Base-by-base conservation (phyloP, 352 stramenopile species). In the Blastocystis sp. region DNA sequence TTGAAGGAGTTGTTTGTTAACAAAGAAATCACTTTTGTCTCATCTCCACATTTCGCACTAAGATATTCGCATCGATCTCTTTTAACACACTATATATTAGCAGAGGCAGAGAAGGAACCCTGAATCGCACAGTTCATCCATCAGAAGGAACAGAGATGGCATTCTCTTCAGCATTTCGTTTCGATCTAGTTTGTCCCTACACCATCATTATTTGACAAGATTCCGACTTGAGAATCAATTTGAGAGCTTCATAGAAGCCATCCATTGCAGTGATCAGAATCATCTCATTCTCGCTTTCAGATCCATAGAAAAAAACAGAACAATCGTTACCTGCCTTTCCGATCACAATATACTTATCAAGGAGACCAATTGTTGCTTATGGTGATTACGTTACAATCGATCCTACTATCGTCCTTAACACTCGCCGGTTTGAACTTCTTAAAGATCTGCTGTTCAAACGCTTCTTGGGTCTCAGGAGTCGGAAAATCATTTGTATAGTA, bases 401-500 rank as follows among this genome's bases (percentile, higher is more conserved):
- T 7, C 53, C 53, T 84, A 64, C 54, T 84, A 2, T 84, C 73
- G 20, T 84, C 73, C 50, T 84, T 84, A 9, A 26, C 45, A 13
- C 41, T 69, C 0, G 26, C 43, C 3, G 73, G 73, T 37, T 69
- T 84, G 50, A 68, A 84, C 73, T 84, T 84, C 73, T 84, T 84
- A 53, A 84, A 84, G 45, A 84, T 68, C 39, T 84, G 29, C 73
- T 84, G 73, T 45, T 84, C 73, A 64, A 84, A 84, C 6, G 73
- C 73, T 34, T 34, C 34, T 54, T 84, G 73, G 39, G 50, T 34
- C 55, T 84, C 73, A 34, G 53, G 6, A 45, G 73, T 84, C 3
- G 73, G 73, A 50, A 84, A 84, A 53, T 66, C 73, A 43, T 84
- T 84, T 39, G 73, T 84, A 43, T 84, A 84, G 56, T 84, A 84